A percentile compares a stretch with the other conserved stretches of the same genome.
Evolutionary conservation across 768 basidiomycete genomes (phyloP).

Genomic region (Plicaturopsis crispa): DNA sequence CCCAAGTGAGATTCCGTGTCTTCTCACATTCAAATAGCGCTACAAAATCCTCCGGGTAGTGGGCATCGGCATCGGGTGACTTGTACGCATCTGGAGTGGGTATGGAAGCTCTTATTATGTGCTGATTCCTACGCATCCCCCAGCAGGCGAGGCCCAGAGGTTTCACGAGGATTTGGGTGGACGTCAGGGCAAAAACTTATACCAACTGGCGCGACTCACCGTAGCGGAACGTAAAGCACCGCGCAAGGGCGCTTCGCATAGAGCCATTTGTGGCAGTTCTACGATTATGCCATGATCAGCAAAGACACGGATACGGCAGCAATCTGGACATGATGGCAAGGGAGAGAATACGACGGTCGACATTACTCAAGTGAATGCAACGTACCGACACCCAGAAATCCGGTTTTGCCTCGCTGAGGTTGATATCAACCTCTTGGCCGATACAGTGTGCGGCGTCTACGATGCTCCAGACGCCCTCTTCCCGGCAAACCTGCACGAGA

Average conservation of each 20-base stretch:
- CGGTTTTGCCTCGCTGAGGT: constrained; percentile 46
- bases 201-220: constrained; percentile 24
- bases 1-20: neutral
- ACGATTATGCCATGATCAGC: neutral
- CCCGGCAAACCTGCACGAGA: constrained; percentile 55
- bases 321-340: no score
- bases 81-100: constrained; percentile 49
- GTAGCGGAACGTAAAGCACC: constrained; percentile 65
- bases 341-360: neutral
- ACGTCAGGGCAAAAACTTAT: neutral
- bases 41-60: constrained; percentile 30
- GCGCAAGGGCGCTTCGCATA: constrained; percentile 61
- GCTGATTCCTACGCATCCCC: constrained; percentile 30
- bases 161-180: neutral
- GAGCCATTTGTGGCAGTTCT: constrained; percentile 89
- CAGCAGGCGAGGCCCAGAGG: no score
- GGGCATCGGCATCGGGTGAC: constrained; percentile 33
- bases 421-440: constrained; percentile 59
- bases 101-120: constrained; percentile 49
- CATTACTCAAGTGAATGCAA: constrained; percentile 5
- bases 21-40: constrained; percentile 43
- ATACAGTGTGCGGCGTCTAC: constrained; percentile 78
- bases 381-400: constrained; percentile 78
- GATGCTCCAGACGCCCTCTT: constrained; percentile 57
- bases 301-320: neutral